These are phyloP conservation scores for Pinus albicaulis DNA, from an alignment of 75 land plant genomes.

Conservation along the genomic window DNA sequence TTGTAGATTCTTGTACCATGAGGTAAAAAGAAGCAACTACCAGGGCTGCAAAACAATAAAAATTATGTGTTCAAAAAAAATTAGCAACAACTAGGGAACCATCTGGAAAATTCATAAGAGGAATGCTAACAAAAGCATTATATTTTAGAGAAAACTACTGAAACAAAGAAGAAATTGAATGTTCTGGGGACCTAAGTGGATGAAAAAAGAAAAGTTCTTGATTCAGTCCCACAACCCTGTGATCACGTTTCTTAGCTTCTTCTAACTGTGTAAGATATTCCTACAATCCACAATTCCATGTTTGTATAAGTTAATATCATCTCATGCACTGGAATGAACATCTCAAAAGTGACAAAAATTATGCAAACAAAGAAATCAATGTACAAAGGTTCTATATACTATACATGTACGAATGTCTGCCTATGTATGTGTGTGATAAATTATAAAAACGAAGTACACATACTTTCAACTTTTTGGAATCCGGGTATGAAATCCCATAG, in stretches of 20 bases:
- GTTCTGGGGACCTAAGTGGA: conserved; percentile 70
- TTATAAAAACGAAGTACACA: neutral
- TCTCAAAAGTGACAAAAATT: neutral
- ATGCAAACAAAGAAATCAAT: neutral
- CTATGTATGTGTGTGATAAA: no score
- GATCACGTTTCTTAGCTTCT: conserved; percentile 98
- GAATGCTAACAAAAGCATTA: neutral
- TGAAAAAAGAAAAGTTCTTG: conserved; percentile 99
- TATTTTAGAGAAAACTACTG: neutral
- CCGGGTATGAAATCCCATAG: conserved; percentile 97
- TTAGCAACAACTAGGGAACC: neutral
- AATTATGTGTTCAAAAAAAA: neutral
- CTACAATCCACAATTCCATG: conserved; percentile 21
- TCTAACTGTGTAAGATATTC: conserved; percentile 68
- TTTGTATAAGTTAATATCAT: neutral
- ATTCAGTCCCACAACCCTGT: conserved; percentile 69
- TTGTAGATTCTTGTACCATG: conserved; percentile 91
- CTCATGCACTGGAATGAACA: no score
- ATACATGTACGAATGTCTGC: no score
- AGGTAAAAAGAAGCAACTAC: conserved; percentile 97
- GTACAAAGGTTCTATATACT: neutral
- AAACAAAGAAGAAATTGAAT: neutral
- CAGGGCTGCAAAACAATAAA: conserved; percentile 67
- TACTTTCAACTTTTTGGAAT: conserved; percentile 81
- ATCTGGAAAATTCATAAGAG: no score